Evolutionary conservation across 192 early-diverging fungal genomes (phyloP).

Genomic region (Backusella parvicylindrica): DNA sequence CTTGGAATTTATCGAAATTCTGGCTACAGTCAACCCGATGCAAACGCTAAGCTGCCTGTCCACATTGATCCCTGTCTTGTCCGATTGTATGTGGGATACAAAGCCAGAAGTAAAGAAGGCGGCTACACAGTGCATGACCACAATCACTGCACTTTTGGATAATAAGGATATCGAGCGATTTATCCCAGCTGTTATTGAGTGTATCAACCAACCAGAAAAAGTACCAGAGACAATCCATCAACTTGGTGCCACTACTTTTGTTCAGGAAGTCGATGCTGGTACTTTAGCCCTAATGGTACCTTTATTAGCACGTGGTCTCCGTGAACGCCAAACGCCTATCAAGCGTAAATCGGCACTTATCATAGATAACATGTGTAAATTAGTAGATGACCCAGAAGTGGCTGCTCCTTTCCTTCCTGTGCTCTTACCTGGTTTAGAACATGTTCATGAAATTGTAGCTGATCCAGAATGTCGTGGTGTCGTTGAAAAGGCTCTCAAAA

Average conservation of each 20-base stretch:
- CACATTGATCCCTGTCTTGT: slow-evolving; percentile 68
- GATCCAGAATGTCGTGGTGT: slow-evolving; percentile 75
- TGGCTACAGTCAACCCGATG: slow-evolving; percentile 43
- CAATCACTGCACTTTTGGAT: slow-evolving; percentile 63
- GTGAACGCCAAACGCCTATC: slow-evolving; percentile 67
- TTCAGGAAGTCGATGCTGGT: slow-evolving; percentile 69
- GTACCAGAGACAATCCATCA: slow-evolving; percentile 74
- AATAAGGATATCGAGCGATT: slow-evolving; percentile 78
- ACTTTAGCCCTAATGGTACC: slow-evolving; percentile 81
- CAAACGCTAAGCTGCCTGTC: slow-evolving; percentile 44
- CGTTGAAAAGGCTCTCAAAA: slow-evolving; percentile 61
- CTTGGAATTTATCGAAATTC: slow-evolving; percentile 40
- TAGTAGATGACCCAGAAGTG: slow-evolving; percentile 78
- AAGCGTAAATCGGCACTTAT: slow-evolving; percentile 75
- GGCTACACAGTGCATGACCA: slow-evolving; percentile 61
- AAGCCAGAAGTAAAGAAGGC: slow-evolving; percentile 68
- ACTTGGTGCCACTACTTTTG: slow-evolving; percentile 79
- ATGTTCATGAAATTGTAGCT: slow-evolving; percentile 69
- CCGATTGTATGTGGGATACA: slow-evolving; percentile 78
- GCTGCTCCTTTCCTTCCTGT: slow-evolving; percentile 76
- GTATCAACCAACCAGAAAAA: slow-evolving; percentile 75
- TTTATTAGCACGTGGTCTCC: slow-evolving; percentile 64
- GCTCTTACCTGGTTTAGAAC: slow-evolving; percentile 72
- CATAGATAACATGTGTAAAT: slow-evolving; percentile 90
- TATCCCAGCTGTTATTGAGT: slow-evolving; percentile 68